Evolutionary conservation across 257 asterid genomes (phyloP).

Genomic region (Haberlea rhodopensis): DNA sequence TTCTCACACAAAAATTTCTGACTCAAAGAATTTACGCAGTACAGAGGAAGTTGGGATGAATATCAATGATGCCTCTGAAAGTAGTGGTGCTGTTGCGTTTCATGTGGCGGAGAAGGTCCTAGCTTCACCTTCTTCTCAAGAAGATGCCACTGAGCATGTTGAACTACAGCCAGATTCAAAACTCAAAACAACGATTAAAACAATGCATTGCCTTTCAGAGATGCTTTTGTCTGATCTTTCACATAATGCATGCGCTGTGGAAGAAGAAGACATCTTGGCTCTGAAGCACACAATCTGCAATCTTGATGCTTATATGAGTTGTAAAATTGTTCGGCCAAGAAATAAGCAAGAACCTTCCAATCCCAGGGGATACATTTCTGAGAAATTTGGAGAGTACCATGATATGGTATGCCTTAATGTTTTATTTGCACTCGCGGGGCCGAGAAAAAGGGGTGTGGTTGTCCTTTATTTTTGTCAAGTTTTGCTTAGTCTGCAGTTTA

Average conservation of each 20-base stretch:
- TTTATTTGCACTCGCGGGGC: conserved; percentile 11
- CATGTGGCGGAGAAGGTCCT: conserved; percentile 82
- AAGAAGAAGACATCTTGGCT: conserved; percentile 44
- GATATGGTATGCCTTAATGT: conserved; percentile 45
- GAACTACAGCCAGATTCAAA: conserved; percentile 33
- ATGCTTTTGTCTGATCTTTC: conserved; percentile 49
- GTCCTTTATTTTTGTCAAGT: conserved; percentile 2
- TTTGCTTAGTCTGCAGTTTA: not conserved
- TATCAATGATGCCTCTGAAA: conserved; percentile 50
- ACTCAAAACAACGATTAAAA: conserved; percentile 48
- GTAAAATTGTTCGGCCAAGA: conserved; percentile 30
- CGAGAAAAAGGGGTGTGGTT: conserved; percentile 8
- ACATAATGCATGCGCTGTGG: conserved; percentile 39
- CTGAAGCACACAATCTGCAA: conserved; percentile 48
- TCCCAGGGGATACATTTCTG: conserved; percentile 34
- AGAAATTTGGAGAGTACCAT: conserved; percentile 33
- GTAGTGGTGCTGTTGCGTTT: conserved; percentile 58
- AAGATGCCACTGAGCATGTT: conserved; percentile 41
- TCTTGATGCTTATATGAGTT: conserved; percentile 51
- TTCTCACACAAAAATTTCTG: conserved; percentile 34
- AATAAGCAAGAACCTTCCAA: conserved; percentile 27
- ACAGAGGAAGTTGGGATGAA: conserved; percentile 38
- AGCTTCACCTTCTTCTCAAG: conserved; percentile 71
- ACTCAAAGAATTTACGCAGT: conserved; percentile 27
- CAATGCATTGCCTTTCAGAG: conserved; percentile 64